A percentile compares a stretch with the other conserved stretches of the same genome.
Conservation (phyloP, 2,329 filamentous ascomycete genomes). For the Aspergillus persii region DNA sequence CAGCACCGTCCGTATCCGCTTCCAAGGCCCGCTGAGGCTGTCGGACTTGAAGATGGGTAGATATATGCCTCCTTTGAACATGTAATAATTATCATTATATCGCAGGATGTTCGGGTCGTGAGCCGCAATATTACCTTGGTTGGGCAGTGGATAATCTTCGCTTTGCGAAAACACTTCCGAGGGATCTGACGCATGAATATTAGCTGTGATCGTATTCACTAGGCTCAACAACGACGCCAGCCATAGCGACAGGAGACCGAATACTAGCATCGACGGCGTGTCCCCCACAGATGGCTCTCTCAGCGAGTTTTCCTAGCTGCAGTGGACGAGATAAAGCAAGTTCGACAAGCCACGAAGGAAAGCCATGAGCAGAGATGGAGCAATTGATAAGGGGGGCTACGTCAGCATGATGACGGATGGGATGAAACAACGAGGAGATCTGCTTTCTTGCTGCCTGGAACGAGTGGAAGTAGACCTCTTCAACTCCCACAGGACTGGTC, state of each 20-base stretch:
- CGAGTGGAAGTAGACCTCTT: no score
- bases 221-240: conserved; percentile 14
- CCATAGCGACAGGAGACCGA: not conserved
- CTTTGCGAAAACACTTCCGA: conserved; percentile 27
- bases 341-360: not conserved
- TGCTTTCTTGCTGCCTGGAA: not conserved
- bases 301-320: not conserved
- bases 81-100: conserved; percentile 29
- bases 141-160: conserved; percentile 25
- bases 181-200: conserved; percentile 1
- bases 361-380: not conserved
- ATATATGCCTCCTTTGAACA: conserved; percentile 33
- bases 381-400: not conserved
- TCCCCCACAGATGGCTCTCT: not conserved
- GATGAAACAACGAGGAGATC: no score
- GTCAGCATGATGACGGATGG: not conserved
- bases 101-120: conserved; percentile 37
- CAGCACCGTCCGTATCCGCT: conserved; percentile 31
- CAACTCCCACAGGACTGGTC: no score
- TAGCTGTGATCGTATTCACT: conserved; percentile 9
- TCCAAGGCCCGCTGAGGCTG: conserved; percentile 34
- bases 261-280: not conserved
- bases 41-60: conserved; percentile 26
- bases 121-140: conserved; percentile 25
- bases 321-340: not conserved